Conservation (phyloP, 805 yeast genomes). For the Saccharomycopsis sp. region DNA sequence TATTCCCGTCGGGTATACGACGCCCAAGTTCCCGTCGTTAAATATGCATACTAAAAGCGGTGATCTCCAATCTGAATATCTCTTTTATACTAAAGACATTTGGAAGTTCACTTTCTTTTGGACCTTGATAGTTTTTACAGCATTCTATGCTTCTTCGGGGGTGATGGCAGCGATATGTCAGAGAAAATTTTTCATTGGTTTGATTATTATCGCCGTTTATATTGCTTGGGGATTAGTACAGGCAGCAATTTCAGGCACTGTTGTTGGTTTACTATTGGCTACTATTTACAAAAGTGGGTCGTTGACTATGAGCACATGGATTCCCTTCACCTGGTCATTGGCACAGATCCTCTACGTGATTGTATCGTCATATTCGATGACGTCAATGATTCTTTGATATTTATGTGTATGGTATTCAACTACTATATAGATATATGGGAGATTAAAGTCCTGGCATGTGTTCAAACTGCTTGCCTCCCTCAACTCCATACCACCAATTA, state of each 20-base stretch:
- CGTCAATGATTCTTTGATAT: slow-evolving; percentile 37
- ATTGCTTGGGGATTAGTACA: slow-evolving; percentile 49
- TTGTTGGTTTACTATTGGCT: slow-evolving; percentile 67
- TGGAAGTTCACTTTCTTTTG: slow-evolving; percentile 81
- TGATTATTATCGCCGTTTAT: slow-evolving; percentile 42
- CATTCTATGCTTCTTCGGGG: slow-evolving; percentile 62
- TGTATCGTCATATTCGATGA: slow-evolving; percentile 57
- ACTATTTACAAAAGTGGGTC: slow-evolving; percentile 76
- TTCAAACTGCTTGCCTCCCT: background rate
- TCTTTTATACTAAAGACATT: slow-evolving; percentile 65
- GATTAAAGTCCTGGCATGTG: background rate
- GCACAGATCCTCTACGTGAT: slow-evolving; percentile 62
- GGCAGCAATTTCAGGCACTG: slow-evolving; percentile 67
- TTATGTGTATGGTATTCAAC: background rate
- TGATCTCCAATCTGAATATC: slow-evolving; percentile 28
- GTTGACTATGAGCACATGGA: slow-evolving; percentile 90
- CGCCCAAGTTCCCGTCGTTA: slow-evolving; percentile 78
- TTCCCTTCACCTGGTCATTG: slow-evolving; percentile 78
- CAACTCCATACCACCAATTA: background rate
- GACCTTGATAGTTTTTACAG: slow-evolving; percentile 64
- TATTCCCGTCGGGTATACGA: slow-evolving; percentile 73
- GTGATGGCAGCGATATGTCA: slow-evolving; percentile 48
- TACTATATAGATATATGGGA: no score
- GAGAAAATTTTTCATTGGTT: slow-evolving; percentile 34
- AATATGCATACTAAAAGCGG: slow-evolving; percentile 9